These are phyloP conservation scores for Parathielavia appendiculata DNA, from an alignment of 495 filamentous ascomycete species.

Conservation along the genomic window DNA sequence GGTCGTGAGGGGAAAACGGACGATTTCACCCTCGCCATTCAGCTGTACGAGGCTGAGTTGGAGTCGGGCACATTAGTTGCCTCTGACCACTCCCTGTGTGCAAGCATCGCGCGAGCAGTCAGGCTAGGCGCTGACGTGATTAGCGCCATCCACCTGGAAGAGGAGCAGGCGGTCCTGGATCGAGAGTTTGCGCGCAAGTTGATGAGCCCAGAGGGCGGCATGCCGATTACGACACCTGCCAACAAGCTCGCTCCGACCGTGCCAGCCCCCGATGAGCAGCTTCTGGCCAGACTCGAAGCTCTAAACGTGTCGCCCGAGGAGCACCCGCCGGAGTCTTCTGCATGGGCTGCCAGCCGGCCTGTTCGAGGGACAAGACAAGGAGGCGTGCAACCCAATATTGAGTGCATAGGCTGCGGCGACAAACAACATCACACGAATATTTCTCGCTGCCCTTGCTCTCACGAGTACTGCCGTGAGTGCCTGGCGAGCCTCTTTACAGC, in stretches of 20 bases:
- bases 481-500: conserved; percentile 36
- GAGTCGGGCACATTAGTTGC: conserved; percentile 14
- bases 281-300: background rate
- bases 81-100: conserved; percentile 30
- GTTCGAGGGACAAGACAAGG: background rate
- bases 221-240: background rate
- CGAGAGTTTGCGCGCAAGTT: conserved; percentile 17
- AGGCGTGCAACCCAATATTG: background rate
- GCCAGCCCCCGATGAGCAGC: background rate
- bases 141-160: conserved; percentile 13
- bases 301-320: background rate
- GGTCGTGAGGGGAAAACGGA: conserved; percentile 22
- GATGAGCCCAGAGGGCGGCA: background rate
- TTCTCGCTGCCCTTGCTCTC: conserved; percentile 29
- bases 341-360: conserved; percentile 15
- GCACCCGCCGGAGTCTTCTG: background rate
- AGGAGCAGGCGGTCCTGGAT: conserved; percentile 26
- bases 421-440: conserved; percentile 11
- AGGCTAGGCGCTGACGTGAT: conserved; percentile 26
- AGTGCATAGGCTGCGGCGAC: conserved; percentile 17
- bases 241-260: background rate
- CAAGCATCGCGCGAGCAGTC: conserved; percentile 33
- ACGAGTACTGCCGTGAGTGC: conserved; percentile 48
- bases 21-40: conserved; percentile 28
- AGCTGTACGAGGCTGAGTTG: conserved; percentile 31